phyloP scores from a whole-genome alignment of 768 basidiomycete species.

The Amylocystis lapponica region DNA sequence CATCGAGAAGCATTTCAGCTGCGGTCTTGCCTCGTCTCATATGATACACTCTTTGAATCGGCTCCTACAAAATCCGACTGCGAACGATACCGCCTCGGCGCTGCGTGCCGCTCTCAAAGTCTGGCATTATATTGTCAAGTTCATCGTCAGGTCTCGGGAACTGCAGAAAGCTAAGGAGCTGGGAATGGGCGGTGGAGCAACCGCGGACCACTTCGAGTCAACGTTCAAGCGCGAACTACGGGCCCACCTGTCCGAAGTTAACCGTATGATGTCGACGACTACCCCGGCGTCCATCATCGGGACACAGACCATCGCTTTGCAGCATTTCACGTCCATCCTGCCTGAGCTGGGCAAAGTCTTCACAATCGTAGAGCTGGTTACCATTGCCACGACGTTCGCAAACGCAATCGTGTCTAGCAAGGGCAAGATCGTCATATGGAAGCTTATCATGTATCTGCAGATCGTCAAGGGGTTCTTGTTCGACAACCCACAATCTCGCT shows the following conservation, averaged over 20 bases:
- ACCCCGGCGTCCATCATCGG: conserved; percentile 87
- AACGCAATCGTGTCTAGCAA: conserved; percentile 72
- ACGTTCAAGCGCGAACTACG: conserved; percentile 82
- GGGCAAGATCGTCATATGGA: conserved; percentile 89
- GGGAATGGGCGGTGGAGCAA: conserved; percentile 74
- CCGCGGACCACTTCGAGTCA: conserved; percentile 79
- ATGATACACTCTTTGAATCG: conserved; percentile 86
- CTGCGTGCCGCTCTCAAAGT: conserved; percentile 91
- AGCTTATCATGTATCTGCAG: conserved; percentile 90
- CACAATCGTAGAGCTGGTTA: conserved; percentile 75
- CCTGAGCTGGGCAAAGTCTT: conserved; percentile 85
- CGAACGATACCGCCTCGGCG: conserved; percentile 65
- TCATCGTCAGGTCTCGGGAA: conserved; percentile 86
- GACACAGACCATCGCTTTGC: conserved; percentile 90
- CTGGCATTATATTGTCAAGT: conserved; percentile 95
- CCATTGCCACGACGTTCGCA: conserved; percentile 81
- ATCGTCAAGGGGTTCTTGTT: conserved; percentile 87
- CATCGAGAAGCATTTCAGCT: conserved; percentile 84
- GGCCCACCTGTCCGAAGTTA: conserved; percentile 73
- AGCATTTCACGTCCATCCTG: conserved; percentile 88
- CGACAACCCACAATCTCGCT: conserved; percentile 72
- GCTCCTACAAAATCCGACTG: conserved; percentile 67
- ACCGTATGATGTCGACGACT: conserved; percentile 79
- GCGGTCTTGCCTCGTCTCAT: conserved; percentile 72
- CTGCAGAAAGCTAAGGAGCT: conserved; percentile 79